Evolutionary conservation across 75 land plant genomes (phyloP).

Genomic region (Ceratopteris richardii): DNA sequence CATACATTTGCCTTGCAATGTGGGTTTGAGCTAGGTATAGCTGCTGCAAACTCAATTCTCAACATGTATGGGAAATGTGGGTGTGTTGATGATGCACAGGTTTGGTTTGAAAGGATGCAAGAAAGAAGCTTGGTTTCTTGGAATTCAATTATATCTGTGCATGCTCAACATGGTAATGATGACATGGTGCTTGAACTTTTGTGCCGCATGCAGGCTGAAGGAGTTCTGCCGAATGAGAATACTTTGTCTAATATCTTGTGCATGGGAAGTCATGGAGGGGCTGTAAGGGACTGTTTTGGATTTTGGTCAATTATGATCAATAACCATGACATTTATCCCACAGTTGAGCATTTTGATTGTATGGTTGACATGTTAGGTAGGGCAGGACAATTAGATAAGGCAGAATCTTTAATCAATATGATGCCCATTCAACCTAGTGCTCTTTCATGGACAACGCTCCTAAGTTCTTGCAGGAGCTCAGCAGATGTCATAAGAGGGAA

Average conservation of each 20-base stretch:
- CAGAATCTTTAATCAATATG: not conserved
- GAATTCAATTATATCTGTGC: conserved; percentile 38
- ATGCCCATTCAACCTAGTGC: not conserved
- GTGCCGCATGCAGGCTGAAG: conserved; percentile 12
- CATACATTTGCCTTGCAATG: conserved; percentile 19
- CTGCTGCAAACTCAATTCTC: conserved; percentile 14
- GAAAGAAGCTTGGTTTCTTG: conserved; percentile 26
- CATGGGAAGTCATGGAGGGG: conserved; percentile 3
- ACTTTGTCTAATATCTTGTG: conserved; percentile 23
- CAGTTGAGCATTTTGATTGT: not conserved
- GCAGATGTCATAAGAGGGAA: not conserved
- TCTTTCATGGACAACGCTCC: not conserved
- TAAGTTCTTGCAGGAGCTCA: not conserved
- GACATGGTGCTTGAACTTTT: conserved; percentile 30
- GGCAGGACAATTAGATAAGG: not conserved
- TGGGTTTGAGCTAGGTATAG: not conserved
- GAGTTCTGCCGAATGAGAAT: conserved; percentile 18
- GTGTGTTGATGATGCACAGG: conserved; percentile 11
- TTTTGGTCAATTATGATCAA: not conserved
- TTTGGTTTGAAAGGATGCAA: conserved; percentile 19
- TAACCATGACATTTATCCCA: not conserved
- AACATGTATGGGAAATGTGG: conserved; percentile 44
- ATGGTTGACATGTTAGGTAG: not conserved
- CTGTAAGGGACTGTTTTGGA: not conserved
- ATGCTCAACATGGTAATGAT: conserved; percentile 23